These are phyloP conservation scores for Anthoceros angustus DNA, from an alignment of 225 moss, liverwort and hornwort species.

Conservation along the genomic window DNA sequence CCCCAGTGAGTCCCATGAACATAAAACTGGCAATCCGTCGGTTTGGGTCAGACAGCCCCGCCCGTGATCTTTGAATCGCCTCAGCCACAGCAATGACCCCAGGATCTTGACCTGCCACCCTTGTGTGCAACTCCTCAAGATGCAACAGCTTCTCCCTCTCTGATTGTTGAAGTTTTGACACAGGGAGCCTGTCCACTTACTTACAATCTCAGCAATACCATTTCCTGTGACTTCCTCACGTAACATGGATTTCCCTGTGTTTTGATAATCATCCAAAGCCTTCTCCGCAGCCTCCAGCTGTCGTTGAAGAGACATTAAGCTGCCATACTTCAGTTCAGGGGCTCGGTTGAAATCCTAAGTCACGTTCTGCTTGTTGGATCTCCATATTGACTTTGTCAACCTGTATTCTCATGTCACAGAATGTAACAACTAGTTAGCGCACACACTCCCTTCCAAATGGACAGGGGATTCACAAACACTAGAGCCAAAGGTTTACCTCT, in stretches of 20 bases:
- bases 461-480: no score
- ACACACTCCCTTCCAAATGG: no score
- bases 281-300: constrained; percentile 80
- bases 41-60: constrained; percentile 87
- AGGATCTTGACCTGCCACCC: constrained; percentile 81
- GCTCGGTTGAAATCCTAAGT: constrained; percentile 85
- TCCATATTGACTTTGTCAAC: constrained; percentile 86
- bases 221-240: constrained; percentile 92
- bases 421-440: no score
- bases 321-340: constrained; percentile 88
- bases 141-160: constrained; percentile 82
- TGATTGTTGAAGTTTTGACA: constrained; percentile 71
- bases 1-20: constrained; percentile 99
- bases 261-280: constrained; percentile 70
- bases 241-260: constrained; percentile 81
- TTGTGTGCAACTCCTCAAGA: constrained; percentile 80
- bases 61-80: constrained; percentile 91
- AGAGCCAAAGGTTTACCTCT: constrained; percentile 32
- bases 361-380: constrained; percentile 93
- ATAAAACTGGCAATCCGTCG: constrained; percentile 93
- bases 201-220: constrained; percentile 93
- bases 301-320: constrained; percentile 68
- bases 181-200: constrained; percentile 99
- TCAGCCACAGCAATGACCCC: constrained; percentile 87
- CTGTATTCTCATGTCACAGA: constrained; percentile 13